phyloP scores from a whole-genome alignment of 352 stramenopile genomes.

The Globisporangium uncinulatum region DNA sequence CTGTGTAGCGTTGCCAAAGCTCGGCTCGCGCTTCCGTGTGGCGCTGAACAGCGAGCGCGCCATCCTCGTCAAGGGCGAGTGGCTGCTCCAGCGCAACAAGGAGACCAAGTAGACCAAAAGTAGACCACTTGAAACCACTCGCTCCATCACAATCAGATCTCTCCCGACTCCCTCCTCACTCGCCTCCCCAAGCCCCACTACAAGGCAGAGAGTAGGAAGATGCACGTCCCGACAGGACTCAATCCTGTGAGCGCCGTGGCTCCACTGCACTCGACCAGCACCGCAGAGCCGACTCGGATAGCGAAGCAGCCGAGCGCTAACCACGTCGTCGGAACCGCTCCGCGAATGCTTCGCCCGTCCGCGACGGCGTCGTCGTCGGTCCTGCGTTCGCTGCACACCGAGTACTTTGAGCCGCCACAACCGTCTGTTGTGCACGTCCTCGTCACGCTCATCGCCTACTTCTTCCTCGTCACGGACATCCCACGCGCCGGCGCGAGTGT shows the following conservation, averaged over 20 bases:
- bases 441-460: conserved; percentile 34
- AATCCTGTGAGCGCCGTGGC: conserved; percentile 4
- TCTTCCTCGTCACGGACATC: conserved; percentile 39
- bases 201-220: not conserved
- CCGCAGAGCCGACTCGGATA: not conserved
- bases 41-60: conserved; percentile 21
- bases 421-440: conserved; percentile 23
- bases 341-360: not conserved
- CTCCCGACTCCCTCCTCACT: too few relatives aligned
- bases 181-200: not conserved
- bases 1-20: conserved; percentile 41
- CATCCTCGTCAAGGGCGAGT: conserved; percentile 44
- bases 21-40: conserved; percentile 33
- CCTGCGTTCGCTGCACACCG: conserved; percentile 11
- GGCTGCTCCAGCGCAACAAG: conserved; percentile 23
- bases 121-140: too few relatives aligned
- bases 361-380: conserved; percentile 7
- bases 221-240: conserved; percentile 3
- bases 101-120: not conserved
- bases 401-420: conserved; percentile 17
- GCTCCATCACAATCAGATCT: too few relatives aligned
- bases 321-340: not conserved
- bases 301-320: not conserved
- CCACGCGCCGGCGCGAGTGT: conserved; percentile 29
- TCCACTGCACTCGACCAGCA: not conserved